A percentile compares a stretch with the other conserved stretches of the same genome.
Evolutionary conservation across 169 alveolate genomes (phyloP).

Genomic region (Plasmodium reichenowi): DNA sequence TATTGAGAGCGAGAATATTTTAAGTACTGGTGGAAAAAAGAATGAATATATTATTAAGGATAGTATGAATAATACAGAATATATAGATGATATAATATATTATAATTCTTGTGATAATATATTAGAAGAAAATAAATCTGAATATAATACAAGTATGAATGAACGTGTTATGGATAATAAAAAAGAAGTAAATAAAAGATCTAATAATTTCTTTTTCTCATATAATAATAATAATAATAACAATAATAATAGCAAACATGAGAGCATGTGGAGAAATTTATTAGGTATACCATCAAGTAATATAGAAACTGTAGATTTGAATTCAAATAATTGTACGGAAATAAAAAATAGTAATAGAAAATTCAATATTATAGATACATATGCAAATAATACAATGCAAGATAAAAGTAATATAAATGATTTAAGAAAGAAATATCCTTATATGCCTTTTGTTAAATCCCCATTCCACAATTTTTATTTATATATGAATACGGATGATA

Average conservation of each 20-base stretch:
- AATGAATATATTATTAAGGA: too few species aligned
- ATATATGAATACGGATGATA: constrained; percentile 23
- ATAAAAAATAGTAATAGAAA: constrained; percentile 11
- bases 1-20: background rate
- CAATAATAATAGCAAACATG: background rate
- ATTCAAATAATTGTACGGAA: constrained; percentile 40
- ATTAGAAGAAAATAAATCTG: background rate
- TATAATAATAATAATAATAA: constrained; percentile 5
- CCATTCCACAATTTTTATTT: constrained; percentile 74
- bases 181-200: background rate
- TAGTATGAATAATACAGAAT: background rate
- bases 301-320: background rate
- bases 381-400: constrained; percentile 13
- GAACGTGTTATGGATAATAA: background rate
- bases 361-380: constrained; percentile 5
- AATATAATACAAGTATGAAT: constrained; percentile 1
- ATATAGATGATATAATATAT: background rate
- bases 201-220: background rate
- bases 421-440: constrained; percentile 26
- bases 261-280: background rate
- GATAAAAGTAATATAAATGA: constrained; percentile 20
- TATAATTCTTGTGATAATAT: background rate
- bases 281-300: background rate
- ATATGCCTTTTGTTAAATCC: constrained; percentile 50
- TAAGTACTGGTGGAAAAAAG: background rate